Evolutionary conservation across 805 yeast species (phyloP), one percentile per base, ranked within the genome.

Genomic region (Saturnispora halmiae): DNA sequence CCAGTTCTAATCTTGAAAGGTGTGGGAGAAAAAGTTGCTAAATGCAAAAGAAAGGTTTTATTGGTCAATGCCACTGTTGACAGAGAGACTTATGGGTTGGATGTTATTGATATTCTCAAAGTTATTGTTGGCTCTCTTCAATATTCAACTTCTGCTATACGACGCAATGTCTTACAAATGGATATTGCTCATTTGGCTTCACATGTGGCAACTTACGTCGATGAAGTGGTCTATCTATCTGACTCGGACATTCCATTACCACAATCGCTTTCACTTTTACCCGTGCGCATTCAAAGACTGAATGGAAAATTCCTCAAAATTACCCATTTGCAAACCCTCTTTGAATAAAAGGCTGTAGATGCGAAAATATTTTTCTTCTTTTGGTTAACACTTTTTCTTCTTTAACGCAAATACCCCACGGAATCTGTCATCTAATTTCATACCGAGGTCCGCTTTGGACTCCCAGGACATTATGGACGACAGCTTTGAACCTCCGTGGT

Each of bases 1-100:
- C 96, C 97, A 0, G 77, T 86, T 0, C 61, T 86, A 6, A 71
- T 85, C 7, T 63, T 85, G 3, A 75, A 75, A 38, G 94, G 94
- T 2, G 69, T 83, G 6, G 88, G 88, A 0, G 69, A 69, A 27
- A 78, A 86, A 0, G 72, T 83, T 20, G 7, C 21, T 6, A 35
- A 34, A 1, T 22, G 39, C 6, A 64, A 63, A 44, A 67, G 65
- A 40, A 77, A 79, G 51, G 66, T 87, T 5, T 55, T 87, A 13
- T 57, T 88, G 9, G 58, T 87, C 22, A 88, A 88, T 58, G 92
- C 94, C 4, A 63, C 73, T 26, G 61, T 62, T 37, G 96, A 88
- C 55, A 66, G 96, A 44, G 96, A 88, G 55, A 86, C 96, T 0
- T 66, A 61, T 38, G 81, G 82, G 0, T 66, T 83, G 67, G 60